Conservation (phyloP, 768 basidiomycete genomes). For the Crassisporium funariophilum region DNA sequence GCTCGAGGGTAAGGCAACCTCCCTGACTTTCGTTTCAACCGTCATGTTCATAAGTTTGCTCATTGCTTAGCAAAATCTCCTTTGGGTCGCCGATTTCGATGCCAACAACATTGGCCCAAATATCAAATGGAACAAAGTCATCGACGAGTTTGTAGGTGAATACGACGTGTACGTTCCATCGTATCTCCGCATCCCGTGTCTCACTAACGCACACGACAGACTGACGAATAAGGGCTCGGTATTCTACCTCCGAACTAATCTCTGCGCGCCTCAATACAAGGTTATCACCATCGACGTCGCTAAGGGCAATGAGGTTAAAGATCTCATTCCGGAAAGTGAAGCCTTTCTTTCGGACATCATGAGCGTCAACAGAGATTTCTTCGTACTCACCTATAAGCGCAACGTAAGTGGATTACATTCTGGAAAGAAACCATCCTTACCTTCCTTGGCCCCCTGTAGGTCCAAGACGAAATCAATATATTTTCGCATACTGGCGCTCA, state of each 20-base stretch:
- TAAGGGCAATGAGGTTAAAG: slow-evolving; percentile 48
- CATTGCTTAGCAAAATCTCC: slow-evolving; percentile 58
- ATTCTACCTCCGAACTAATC: slow-evolving; percentile 68
- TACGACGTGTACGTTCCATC: slow-evolving; percentile 57
- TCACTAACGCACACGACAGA: slow-evolving; percentile 35
- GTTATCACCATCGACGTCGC: slow-evolving; percentile 65
- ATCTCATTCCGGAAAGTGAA: slow-evolving; percentile 69
- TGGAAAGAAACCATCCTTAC: slow-evolving; percentile 1
- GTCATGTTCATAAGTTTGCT: slow-evolving; percentile 1
- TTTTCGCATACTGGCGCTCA: slow-evolving; percentile 57
- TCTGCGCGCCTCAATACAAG: slow-evolving; percentile 66
- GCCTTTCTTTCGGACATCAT: slow-evolving; percentile 57
- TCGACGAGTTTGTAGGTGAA: slow-evolving; percentile 68
- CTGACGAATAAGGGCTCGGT: slow-evolving; percentile 63
- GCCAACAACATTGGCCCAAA: slow-evolving; percentile 60
- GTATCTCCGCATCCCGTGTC: not conserved
- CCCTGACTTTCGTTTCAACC: slow-evolving; percentile 5
- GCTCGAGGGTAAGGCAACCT: slow-evolving; percentile 57
- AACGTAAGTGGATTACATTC: slow-evolving; percentile 52
- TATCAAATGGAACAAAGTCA: slow-evolving; percentile 72
- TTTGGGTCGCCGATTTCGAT: slow-evolving; percentile 73
- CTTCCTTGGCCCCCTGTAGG: slow-evolving; percentile 38
- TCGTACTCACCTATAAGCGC: slow-evolving; percentile 67
- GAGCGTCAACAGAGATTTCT: slow-evolving; percentile 52
- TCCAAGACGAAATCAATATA: slow-evolving; percentile 80